Percentiles rank a stretch among this genome's conserved stretches.
Evolutionary conservation across 208 protist species (phyloP).

Genomic region (Crithidia bombi): DNA sequence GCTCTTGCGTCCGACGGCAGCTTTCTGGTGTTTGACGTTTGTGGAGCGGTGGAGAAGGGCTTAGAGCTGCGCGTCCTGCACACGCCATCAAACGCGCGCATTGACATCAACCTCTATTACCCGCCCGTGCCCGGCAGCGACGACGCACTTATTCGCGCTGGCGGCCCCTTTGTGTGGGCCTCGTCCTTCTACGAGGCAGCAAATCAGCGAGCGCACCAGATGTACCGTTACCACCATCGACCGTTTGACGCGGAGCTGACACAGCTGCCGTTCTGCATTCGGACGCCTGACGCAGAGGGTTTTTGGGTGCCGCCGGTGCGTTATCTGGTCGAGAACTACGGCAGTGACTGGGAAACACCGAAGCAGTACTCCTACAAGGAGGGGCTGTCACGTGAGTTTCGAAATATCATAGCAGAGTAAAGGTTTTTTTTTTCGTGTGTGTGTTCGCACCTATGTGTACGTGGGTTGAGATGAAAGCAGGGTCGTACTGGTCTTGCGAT

Average conservation of each 20-base stretch:
- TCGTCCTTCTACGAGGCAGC: constrained; percentile 80
- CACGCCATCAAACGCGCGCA: constrained; percentile 44
- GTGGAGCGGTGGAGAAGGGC: constrained; percentile 68
- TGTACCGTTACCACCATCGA: constrained; percentile 85
- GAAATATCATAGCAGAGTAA: constrained; percentile 85
- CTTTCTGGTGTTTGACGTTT: constrained; percentile 80
- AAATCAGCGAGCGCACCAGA: constrained; percentile 50
- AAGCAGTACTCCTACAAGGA: constrained; percentile 78
- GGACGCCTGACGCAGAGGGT: constrained; percentile 7
- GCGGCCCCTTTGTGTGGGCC: constrained; percentile 76
- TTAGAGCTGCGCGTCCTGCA: constrained; percentile 85
- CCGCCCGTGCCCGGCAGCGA: constrained; percentile 36
- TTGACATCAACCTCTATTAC: constrained; percentile 92
- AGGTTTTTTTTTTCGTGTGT: constrained; percentile 7
- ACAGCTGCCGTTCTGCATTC: constrained; percentile 49
- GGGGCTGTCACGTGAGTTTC: constrained; percentile 74
- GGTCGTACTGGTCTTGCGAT: too few relatives aligned
- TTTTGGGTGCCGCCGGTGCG: constrained; percentile 64
- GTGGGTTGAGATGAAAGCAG: too few relatives aligned
- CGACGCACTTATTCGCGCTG: constrained; percentile 31
- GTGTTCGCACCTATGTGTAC: not conserved
- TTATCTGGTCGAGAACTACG: constrained; percentile 88
- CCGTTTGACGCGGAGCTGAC: constrained; percentile 50
- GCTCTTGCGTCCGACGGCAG: constrained; percentile 26
- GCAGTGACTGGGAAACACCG: constrained; percentile 73